Evolutionary conservation across 768 basidiomycete genomes (phyloP).

Genomic region (Rhizopogon vulgaris): DNA sequence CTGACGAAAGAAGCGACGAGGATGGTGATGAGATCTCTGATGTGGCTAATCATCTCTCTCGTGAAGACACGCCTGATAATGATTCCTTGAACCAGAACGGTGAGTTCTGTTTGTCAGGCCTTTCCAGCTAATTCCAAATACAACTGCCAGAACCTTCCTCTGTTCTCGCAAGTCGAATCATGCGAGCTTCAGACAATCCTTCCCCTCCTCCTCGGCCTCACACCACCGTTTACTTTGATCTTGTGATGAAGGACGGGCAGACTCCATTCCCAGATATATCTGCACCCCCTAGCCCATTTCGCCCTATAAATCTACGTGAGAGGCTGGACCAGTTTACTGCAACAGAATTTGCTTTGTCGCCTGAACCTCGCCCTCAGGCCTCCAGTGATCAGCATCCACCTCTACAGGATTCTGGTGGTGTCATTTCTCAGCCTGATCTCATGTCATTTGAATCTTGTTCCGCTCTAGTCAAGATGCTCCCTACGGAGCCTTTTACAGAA

Average conservation of each 20-base stretch:
- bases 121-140: constrained; percentile 7
- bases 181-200: constrained; percentile 69
- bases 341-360: constrained; percentile 1
- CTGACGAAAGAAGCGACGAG: constrained; percentile 22
- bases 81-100: constrained; percentile 41
- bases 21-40: constrained; percentile 25
- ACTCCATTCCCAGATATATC: constrained; percentile 11
- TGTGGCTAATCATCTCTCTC: constrained; percentile 22
- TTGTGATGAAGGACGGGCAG: constrained; percentile 12
- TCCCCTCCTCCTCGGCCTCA: constrained; percentile 50
- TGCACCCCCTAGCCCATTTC: constrained; percentile 26
- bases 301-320: constrained; percentile 25
- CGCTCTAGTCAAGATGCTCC: constrained; percentile 12
- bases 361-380: neutral
- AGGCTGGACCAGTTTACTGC: constrained; percentile 15
- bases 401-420: constrained; percentile 1
- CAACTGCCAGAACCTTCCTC: constrained; percentile 56
- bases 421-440: constrained; percentile 23
- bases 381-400: neutral
- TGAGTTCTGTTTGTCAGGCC: constrained; percentile 13
- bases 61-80: constrained; percentile 45
- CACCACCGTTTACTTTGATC: constrained; percentile 8
- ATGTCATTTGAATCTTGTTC: constrained; percentile 40
- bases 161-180: constrained; percentile 56
- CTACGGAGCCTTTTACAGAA: constrained; percentile 1